These are phyloP conservation scores for Sclerotinia borealis DNA, from an alignment of 2,329 filamentous ascomycete species.

Conservation along the genomic window DNA sequence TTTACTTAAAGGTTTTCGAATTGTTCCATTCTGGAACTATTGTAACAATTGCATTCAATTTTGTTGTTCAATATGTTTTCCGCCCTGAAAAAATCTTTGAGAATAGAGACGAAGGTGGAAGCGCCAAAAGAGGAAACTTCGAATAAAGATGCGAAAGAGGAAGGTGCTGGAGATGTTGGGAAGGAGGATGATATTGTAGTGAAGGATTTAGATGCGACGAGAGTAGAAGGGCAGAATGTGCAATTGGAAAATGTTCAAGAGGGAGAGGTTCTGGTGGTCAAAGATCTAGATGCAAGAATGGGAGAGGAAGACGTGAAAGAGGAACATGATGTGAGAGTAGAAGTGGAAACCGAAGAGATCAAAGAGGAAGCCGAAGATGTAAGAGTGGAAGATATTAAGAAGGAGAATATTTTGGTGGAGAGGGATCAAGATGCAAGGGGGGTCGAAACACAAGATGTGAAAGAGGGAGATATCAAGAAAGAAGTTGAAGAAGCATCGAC, in stretches of 20 bases:
- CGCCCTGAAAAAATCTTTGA: neutral
- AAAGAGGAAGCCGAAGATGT: neutral
- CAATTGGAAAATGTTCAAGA: neutral
- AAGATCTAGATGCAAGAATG: neutral
- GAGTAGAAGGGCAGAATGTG: neutral
- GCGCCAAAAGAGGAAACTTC: neutral
- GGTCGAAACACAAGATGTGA: neutral
- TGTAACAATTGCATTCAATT: neutral
- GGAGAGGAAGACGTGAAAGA: neutral
- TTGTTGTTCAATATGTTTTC: slow-evolving; percentile 1
- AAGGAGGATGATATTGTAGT: neutral
- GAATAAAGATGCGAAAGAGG: neutral
- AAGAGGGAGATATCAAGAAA: neutral
- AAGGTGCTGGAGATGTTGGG: too few relatives aligned
- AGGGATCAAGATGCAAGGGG: neutral
- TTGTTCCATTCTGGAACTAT: neutral
- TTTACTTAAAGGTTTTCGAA: slow-evolving; percentile 8
- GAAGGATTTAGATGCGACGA: slow-evolving; percentile 1
- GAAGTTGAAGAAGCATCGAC: neutral
- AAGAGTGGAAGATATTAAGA: neutral
- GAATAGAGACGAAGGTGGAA: neutral
- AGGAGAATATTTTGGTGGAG: neutral
- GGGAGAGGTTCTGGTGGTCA: neutral
- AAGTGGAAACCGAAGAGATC: neutral
- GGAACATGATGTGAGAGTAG: neutral